Conservation (phyloP, 805 yeast species). For the Schizosaccharomyces lindneri region DNA sequence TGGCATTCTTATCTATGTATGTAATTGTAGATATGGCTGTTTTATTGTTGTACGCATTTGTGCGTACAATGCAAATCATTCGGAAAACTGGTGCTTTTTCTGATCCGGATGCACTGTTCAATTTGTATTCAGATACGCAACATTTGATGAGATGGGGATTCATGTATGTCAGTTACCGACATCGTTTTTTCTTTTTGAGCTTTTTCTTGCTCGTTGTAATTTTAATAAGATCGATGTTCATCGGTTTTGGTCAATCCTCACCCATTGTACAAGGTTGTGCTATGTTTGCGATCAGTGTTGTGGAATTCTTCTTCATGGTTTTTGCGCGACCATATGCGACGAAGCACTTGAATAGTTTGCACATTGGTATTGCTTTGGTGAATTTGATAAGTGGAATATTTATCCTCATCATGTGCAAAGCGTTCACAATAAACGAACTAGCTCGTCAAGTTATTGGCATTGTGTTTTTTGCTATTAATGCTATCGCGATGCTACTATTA, state of each 20-base stretch:
- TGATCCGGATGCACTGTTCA: constrained; percentile 77
- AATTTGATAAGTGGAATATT: constrained; percentile 62
- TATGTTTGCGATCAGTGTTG: constrained; percentile 49
- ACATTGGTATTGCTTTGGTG: constrained; percentile 60
- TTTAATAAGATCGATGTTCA: constrained; percentile 51
- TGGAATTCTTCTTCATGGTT: constrained; percentile 39
- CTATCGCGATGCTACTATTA: constrained; percentile 61
- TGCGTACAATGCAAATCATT: constrained; percentile 52
- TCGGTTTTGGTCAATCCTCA: constrained; percentile 57
- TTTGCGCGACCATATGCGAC: constrained; percentile 78
- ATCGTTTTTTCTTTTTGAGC: constrained; percentile 68
- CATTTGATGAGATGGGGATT: constrained; percentile 77
- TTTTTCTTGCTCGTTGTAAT: constrained; percentile 37
- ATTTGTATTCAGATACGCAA: constrained; percentile 60
- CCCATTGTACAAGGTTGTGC: constrained; percentile 68
- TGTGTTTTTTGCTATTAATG: constrained; percentile 70
- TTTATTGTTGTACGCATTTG: constrained; percentile 46
- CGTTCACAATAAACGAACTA: constrained; percentile 35
- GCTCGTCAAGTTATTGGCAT: constrained; percentile 86
- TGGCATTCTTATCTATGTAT: constrained; percentile 54
- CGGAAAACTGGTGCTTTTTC: constrained; percentile 35
- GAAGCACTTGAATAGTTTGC: constrained; percentile 79
- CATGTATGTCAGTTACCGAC: constrained; percentile 72
- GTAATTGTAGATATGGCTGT: constrained; percentile 32
- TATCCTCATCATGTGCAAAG: constrained; percentile 65